These are phyloP conservation scores for Globisporangium paddicum DNA, from an alignment of 352 stramenopile genomes.

Conservation along the genomic window DNA sequence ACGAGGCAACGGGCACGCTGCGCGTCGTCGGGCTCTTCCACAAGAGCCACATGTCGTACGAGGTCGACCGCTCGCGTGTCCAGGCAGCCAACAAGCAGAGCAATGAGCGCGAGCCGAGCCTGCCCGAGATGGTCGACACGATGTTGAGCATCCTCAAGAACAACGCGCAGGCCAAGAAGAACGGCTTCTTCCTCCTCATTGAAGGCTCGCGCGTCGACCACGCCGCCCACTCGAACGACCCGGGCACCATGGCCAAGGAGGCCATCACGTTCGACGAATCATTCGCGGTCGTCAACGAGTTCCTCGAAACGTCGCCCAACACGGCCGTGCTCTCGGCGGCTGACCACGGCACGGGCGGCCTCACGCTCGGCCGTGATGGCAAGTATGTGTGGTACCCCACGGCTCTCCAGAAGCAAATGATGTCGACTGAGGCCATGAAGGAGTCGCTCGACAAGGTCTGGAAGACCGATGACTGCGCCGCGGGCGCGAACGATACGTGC, in stretches of 20 bases:
- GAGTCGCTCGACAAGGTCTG: constrained; percentile 31
- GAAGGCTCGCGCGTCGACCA: constrained; percentile 70
- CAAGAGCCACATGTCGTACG: constrained; percentile 63
- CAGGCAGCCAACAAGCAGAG: constrained; percentile 27
- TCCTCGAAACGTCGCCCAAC: constrained; percentile 41
- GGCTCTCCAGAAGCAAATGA: constrained; percentile 41
- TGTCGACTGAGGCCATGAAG: constrained; percentile 58
- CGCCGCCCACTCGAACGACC: constrained; percentile 62
- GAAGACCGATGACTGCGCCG: constrained; percentile 25
- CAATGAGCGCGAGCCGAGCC: constrained; percentile 39
- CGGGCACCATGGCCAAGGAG: constrained; percentile 61
- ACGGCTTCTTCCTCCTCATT: constrained; percentile 76
- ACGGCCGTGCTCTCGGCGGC: constrained; percentile 50
- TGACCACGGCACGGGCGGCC: constrained; percentile 61
- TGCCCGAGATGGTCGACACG: constrained; percentile 61
- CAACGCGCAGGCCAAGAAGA: constrained; percentile 65
- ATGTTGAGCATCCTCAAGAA: constrained; percentile 57
- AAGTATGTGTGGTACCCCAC: constrained; percentile 51
- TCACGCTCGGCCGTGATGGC: constrained; percentile 45
- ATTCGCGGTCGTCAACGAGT: constrained; percentile 55
- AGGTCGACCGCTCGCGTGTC: constrained; percentile 50
- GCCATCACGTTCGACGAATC: constrained; percentile 68
- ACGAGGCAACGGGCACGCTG: constrained; percentile 41
- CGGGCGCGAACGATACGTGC: constrained; percentile 34
- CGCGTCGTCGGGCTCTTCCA: constrained; percentile 57